These are phyloP conservation scores for Trichoderma lentiforme DNA, from an alignment of 2,329 filamentous ascomycete genomes.

Conservation along the genomic window DNA sequence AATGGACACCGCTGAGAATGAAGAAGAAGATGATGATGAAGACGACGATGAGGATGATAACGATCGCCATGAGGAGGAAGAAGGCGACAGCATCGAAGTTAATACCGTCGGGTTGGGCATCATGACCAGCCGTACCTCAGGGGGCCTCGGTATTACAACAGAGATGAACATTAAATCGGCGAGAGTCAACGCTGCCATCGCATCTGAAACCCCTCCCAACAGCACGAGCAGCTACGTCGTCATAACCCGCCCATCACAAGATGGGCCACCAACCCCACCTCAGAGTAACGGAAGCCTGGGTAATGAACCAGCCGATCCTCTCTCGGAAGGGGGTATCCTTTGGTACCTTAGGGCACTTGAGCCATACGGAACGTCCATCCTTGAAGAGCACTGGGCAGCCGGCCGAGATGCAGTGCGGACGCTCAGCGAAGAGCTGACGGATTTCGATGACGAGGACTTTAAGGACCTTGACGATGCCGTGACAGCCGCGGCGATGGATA, in stretches of 20 bases:
- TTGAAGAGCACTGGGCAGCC: slow-evolving; percentile 63
- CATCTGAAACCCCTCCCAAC: slow-evolving; percentile 46
- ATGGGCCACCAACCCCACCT: slow-evolving; percentile 62
- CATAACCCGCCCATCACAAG: slow-evolving; percentile 28
- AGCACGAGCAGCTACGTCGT: slow-evolving; percentile 46
- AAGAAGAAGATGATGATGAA: slow-evolving; percentile 43
- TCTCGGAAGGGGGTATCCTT: slow-evolving; percentile 73
- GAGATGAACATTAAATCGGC: slow-evolving; percentile 28
- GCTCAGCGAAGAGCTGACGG: slow-evolving; percentile 84
- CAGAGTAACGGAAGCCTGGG: slow-evolving; percentile 59
- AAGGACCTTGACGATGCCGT: slow-evolving; percentile 57
- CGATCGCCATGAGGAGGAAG: slow-evolving; percentile 34
- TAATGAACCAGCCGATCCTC: slow-evolving; percentile 48
- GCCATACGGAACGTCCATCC: slow-evolving; percentile 72
- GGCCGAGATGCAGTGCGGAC: slow-evolving; percentile 63
- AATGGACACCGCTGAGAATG: slow-evolving; percentile 36
- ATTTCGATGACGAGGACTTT: slow-evolving; percentile 87
- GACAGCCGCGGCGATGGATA: slow-evolving; percentile 28
- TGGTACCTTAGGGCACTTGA: slow-evolving; percentile 87
- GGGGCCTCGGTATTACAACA: slow-evolving; percentile 22
- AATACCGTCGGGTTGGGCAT: slow-evolving; percentile 40
- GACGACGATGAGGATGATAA: slow-evolving; percentile 37
- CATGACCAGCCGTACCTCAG: slow-evolving; percentile 21
- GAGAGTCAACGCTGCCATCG: slow-evolving; percentile 24
- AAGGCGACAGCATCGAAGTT: slow-evolving; percentile 45